Percentiles rank a stretch among this genome's conserved stretches.
Evolutionary conservation across 192 early-diverging fungal genomes (phyloP).

Genomic region (Entrophospora sp.): DNA sequence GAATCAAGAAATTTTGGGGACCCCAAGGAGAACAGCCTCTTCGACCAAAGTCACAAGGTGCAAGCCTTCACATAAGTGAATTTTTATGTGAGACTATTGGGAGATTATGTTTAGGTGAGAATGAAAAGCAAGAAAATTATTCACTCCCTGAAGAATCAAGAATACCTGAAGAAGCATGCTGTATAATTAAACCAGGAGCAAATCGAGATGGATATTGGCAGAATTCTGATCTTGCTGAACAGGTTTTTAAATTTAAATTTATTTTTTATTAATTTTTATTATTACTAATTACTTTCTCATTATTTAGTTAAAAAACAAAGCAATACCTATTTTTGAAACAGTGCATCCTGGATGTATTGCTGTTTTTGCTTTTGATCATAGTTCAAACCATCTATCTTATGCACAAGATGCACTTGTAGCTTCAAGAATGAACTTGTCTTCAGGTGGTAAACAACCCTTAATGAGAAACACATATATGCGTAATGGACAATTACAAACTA

Average conservation of each 20-base stretch:
- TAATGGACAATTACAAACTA: conserved; percentile 1
- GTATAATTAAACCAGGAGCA: not conserved
- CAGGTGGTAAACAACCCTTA: conserved; percentile 12
- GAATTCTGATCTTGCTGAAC: conserved; percentile 6
- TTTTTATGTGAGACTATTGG: conserved; percentile 18
- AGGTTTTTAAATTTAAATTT: conserved; percentile 12
- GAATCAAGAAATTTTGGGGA: conserved; percentile 4
- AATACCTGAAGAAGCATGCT: not conserved
- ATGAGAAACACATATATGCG: not conserved
- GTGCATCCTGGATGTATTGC: conserved; percentile 8
- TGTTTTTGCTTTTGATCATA: conserved; percentile 24
- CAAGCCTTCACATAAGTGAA: conserved; percentile 14
- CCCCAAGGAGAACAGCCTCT: conserved; percentile 1
- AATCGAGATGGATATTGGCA: conserved; percentile 20
- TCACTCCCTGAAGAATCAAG: not conserved
- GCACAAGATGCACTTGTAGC: conserved; percentile 24
- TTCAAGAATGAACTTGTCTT: conserved; percentile 17
- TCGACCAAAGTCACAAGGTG: conserved; percentile 9
- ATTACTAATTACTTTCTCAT: too few relatives aligned
- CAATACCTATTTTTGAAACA: conserved; percentile 19
- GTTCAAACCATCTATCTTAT: conserved; percentile 9
- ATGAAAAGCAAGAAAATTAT: not conserved
- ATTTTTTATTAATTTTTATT: too few relatives aligned
- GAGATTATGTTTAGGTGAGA: not conserved
- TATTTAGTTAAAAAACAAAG: too few relatives aligned